phyloP scores from a whole-genome alignment of 192 early-diverging fungal genomes.

The Spinellus fusiger region DNA sequence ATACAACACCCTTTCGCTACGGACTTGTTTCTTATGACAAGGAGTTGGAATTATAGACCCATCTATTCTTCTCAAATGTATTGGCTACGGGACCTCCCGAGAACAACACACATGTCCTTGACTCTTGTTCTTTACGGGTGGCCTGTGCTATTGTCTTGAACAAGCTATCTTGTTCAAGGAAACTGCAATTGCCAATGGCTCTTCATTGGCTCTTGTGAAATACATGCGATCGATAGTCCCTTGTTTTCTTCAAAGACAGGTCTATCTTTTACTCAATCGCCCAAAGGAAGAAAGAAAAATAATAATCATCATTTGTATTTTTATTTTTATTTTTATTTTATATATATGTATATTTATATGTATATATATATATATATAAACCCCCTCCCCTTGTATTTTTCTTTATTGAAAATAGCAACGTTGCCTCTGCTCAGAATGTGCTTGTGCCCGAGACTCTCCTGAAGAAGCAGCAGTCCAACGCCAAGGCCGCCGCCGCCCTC shows the following conservation, averaged over 20 bases:
- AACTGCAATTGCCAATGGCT: not conserved
- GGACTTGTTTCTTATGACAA: no score
- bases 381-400: not conserved
- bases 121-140: not conserved
- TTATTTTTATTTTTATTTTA: not conserved
- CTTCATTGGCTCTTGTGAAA: not conserved
- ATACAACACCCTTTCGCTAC: no score
- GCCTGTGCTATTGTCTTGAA: not conserved
- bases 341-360: not conserved
- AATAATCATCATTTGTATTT: not conserved
- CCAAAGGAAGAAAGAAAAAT: not conserved
- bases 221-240: not conserved
- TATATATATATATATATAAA: not conserved
- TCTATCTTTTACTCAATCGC: not conserved
- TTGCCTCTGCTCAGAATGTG: constrained; percentile 61
- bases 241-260: not conserved
- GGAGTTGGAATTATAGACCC: not conserved
- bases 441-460: constrained; percentile 83
- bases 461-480: constrained; percentile 77
- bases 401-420: constrained; percentile 43
- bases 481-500: constrained; percentile 63
- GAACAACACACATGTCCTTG: not conserved
- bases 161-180: not conserved
- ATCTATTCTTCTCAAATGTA: not conserved
- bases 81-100: not conserved